Evolutionary conservation across 768 basidiomycete species (phyloP).

Genomic region (Boletus rubropictus): DNA sequence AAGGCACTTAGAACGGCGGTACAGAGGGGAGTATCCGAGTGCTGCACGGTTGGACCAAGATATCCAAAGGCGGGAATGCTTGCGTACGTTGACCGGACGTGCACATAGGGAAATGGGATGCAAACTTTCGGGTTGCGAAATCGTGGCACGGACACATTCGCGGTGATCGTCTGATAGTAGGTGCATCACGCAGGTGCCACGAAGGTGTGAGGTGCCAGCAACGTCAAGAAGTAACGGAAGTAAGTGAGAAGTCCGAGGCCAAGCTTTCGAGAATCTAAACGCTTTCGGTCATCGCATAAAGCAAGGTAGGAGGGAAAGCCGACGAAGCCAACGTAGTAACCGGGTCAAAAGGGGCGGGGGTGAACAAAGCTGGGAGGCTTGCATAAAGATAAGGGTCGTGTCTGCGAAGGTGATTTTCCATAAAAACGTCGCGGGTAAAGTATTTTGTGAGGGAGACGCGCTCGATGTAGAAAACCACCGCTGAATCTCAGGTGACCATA

Average conservation of each 20-base stretch:
- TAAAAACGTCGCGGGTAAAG: background rate
- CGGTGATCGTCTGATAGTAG: constrained; percentile 21
- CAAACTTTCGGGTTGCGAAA: constrained; percentile 10
- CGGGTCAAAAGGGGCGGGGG: constrained; percentile 16
- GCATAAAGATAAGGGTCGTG: constrained; percentile 19
- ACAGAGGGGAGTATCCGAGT: constrained; percentile 12
- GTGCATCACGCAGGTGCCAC: constrained; percentile 24
- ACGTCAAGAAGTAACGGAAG: constrained; percentile 30
- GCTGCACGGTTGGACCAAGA: constrained; percentile 8
- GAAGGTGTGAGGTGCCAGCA: constrained; percentile 22
- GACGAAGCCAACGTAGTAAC: constrained; percentile 14
- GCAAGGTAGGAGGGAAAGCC: constrained; percentile 6
- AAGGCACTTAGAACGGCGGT: constrained; percentile 22
- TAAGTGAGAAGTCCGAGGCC: constrained; percentile 32
- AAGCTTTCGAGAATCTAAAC: constrained; percentile 28
- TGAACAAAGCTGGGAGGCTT: constrained; percentile 8
- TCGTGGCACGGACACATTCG: constrained; percentile 11
- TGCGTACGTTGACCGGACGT: constrained; percentile 18
- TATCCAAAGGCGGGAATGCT: constrained; percentile 20
- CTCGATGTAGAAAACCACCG: too few species aligned
- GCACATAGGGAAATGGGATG: constrained; percentile 14
- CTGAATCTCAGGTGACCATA: constrained; percentile 7
- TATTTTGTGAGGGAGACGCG: background rate
- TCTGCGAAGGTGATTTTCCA: constrained; percentile 12
- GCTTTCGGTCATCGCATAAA: constrained; percentile 25